Conservation (phyloP, 2,329 filamentous ascomycete genomes). For the Stachybotrys echinatus region DNA sequence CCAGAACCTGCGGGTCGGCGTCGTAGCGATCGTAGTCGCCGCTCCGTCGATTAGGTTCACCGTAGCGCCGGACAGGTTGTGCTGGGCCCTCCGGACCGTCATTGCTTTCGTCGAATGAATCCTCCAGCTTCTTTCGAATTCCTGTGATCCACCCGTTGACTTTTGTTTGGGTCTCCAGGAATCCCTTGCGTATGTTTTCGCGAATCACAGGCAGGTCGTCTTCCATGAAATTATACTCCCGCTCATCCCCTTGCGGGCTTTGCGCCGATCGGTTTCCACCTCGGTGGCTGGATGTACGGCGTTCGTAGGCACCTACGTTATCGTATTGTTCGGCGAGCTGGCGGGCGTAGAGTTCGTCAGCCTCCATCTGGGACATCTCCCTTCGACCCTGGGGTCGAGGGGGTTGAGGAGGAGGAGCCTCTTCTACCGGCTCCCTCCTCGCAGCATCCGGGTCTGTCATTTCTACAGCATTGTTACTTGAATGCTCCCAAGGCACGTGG, state of each 20-base stretch:
- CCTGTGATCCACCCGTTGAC: conserved; percentile 91
- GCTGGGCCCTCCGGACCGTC: conserved; percentile 39
- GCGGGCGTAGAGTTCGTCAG: conserved; percentile 86
- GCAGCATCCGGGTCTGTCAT: conserved; percentile 75
- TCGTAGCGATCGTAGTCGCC: conserved; percentile 91
- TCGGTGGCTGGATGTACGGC: conserved; percentile 44
- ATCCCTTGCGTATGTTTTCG: conserved; percentile 90
- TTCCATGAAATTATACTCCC: conserved; percentile 87
- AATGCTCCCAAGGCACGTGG: too few species aligned
- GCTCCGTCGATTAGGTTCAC: conserved; percentile 64
- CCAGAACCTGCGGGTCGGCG: conserved; percentile 83
- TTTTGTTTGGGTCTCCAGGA: conserved; percentile 86
- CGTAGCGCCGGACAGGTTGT: conserved; percentile 43
- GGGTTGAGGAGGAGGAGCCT: conserved; percentile 68
- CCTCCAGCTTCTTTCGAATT: conserved; percentile 89
- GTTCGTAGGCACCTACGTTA: conserved; percentile 53
- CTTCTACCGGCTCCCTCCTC: conserved; percentile 46
- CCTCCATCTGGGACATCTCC: conserved; percentile 75
- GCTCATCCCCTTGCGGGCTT: conserved; percentile 46
- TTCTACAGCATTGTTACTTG: conserved; percentile 42
- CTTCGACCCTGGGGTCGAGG: conserved; percentile 65
- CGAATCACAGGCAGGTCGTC: conserved; percentile 92
- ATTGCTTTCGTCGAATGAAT: conserved; percentile 65
- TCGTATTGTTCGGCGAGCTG: conserved; percentile 91
- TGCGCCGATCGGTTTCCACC: conserved; percentile 35